Evolutionary conservation across 495 filamentous ascomycete genomes (phyloP).

Genomic region (Xylaria acuta): DNA sequence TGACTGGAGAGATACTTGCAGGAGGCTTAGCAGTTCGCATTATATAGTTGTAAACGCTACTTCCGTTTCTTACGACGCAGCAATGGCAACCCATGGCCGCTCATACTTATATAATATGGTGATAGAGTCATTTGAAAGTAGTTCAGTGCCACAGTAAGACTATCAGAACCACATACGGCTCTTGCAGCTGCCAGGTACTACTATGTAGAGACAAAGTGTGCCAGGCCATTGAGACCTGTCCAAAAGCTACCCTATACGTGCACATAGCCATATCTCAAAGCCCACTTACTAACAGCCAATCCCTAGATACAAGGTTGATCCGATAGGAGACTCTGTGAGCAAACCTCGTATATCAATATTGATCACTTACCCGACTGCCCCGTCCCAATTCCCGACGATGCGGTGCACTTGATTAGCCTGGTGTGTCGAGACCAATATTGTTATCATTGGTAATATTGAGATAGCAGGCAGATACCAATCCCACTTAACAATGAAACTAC

Average conservation of each 20-base stretch:
- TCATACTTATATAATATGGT: background rate
- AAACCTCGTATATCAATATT: background rate
- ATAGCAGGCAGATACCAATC: background rate
- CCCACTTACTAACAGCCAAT: background rate
- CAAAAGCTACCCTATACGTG: background rate
- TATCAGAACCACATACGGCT: background rate
- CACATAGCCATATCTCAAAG: constrained; percentile 8
- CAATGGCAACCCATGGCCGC: background rate
- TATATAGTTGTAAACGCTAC: background rate
- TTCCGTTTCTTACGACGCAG: background rate
- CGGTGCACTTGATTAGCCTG: background rate
- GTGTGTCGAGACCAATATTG: background rate
- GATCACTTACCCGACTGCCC: background rate
- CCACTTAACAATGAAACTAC: background rate
- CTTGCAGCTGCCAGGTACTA: background rate
- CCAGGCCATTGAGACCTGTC: background rate
- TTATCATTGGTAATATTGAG: background rate
- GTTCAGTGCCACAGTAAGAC: background rate
- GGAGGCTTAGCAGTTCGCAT: background rate
- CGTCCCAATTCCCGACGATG: background rate
- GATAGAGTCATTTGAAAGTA: background rate
- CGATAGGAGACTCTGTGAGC: background rate
- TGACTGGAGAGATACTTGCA: background rate
- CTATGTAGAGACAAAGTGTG: background rate
- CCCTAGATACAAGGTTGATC: background rate